Evolutionary conservation across 148 eudicot genomes (phyloP), one percentile per base, ranked within the genome.

Genomic region (Camellia sinensis): DNA sequence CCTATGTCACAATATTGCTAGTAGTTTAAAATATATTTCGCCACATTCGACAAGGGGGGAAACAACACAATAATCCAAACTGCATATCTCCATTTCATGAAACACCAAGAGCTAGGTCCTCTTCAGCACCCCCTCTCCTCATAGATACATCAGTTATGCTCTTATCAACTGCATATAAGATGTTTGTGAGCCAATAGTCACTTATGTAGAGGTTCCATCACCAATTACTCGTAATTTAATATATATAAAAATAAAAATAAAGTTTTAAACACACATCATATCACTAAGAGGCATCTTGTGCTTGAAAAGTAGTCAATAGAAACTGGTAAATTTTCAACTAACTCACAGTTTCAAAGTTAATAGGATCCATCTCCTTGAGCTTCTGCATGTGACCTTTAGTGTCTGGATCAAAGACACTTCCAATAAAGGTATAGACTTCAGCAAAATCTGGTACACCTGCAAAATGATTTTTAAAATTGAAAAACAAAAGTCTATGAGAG

Each of bases 351-450:
- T 93, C 98, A 75, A 93, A 93, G 82, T 93, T 93, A 80, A 95
- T 95, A 53, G 98, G 98, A 89, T 93, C 97, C 98, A 95, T 95
- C 83, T 93, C 98, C 91, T 93, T 95, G 75, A 93, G 96, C 84
- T 93, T 93, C 85, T 87, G 90, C 78, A 90, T 88, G 84, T 95
- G 97, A 71, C 89, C 94, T 68, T 86, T 67, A 66, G 87, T 87
- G 17, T 87, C 93, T 48, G 98, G 97, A 86, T 95, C 98, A 82
- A 95, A 95, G 73, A 95, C 92, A 81, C 94, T 91, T 66, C 97
- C 98, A 78, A 93, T 93, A 82, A 93, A 95, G 91, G 86, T 82
- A 83, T 93, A 95, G 37, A 95, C 96, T 91, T 95, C 98, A 17
- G 93, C 86, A 77, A 95, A 95, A 84, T 95, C 96, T 54, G 97